Percentiles rank a stretch among this genome's conserved stretches.
Conservation (phyloP, 2,329 filamentous ascomycete genomes). For the Acrocalymma vagum region DNA sequence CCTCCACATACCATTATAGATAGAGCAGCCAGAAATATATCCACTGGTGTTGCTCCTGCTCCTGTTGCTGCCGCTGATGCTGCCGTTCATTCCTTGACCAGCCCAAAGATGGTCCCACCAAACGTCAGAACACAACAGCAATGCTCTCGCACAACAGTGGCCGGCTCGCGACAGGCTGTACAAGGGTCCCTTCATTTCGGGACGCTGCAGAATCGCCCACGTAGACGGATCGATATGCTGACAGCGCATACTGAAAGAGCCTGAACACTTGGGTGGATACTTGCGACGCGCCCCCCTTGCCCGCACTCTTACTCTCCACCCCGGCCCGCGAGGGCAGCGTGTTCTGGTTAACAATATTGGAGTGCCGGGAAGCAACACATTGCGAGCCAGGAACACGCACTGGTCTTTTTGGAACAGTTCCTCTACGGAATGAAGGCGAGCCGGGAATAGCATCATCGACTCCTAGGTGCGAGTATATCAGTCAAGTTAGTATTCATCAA, state of each 20-base stretch:
- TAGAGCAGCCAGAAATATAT: conserved; percentile 23
- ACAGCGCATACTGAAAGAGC: conserved; percentile 47
- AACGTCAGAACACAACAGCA: conserved; percentile 22
- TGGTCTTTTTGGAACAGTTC: conserved; percentile 28
- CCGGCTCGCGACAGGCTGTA: conserved; percentile 35
- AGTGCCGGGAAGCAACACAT: conserved; percentile 32
- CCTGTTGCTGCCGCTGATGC: conserved; percentile 22
- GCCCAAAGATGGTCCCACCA: conserved; percentile 25
- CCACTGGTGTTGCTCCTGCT: too few species aligned
- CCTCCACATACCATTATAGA: conserved; percentile 9
- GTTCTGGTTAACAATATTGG: conserved; percentile 30
- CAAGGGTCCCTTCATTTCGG: conserved; percentile 51
- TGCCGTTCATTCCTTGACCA: conserved; percentile 23
- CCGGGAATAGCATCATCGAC: conserved; percentile 23
- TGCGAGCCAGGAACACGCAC: conserved; percentile 34
- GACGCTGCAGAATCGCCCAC: conserved; percentile 47
- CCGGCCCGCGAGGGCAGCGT: conserved; percentile 33
- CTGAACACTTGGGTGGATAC: conserved; percentile 45
- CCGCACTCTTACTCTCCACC: conserved; percentile 29
- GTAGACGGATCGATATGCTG: conserved; percentile 41
- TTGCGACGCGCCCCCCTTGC: conserved; percentile 30
- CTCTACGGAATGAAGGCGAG: conserved; percentile 22
- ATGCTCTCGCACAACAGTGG: conserved; percentile 21
- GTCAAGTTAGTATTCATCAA: conserved; percentile 34
- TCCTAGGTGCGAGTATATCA: conserved; percentile 32